Conservation (phyloP, 305 asterid species). For the Plantago rigida region DNA sequence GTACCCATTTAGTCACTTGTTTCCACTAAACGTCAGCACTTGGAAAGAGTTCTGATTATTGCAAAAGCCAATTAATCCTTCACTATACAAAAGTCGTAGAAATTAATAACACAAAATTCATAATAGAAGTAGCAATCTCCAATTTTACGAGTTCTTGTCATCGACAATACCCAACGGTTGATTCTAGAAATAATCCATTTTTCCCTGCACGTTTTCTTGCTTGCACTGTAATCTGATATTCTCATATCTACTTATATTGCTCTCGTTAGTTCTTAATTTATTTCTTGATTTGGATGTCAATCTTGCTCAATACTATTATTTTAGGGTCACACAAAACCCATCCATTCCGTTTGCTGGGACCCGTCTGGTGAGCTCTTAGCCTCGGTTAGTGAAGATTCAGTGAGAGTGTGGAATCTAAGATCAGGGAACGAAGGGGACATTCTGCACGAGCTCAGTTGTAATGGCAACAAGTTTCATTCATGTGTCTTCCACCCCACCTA, state of each 20-base stretch:
- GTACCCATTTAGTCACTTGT: no score
- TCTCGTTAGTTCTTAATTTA: not conserved
- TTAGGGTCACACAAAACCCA: conserved; percentile 77
- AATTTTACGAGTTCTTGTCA: not conserved
- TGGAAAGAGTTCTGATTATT: no score
- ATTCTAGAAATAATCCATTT: no score
- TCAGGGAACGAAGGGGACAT: conserved; percentile 81
- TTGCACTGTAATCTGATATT: not conserved
- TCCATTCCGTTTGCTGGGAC: conserved; percentile 83
- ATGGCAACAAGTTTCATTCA: conserved; percentile 77
- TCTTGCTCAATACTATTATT: not conserved
- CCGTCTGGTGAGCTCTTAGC: conserved; percentile 83
- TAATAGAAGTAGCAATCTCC: not conserved
- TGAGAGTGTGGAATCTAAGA: conserved; percentile 71
- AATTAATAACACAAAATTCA: not conserved
- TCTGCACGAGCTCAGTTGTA: conserved; percentile 74
- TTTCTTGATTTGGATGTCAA: not conserved
- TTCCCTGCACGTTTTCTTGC: not conserved
- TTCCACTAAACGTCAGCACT: no score
- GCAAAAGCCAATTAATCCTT: no score
- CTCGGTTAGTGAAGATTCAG: conserved; percentile 85
- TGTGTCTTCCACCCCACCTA: conserved; percentile 90
- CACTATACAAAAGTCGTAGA: not conserved
- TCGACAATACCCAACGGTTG: not conserved
- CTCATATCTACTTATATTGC: not conserved